A percentile compares a stretch with the other conserved stretches of the same genome.
These are phyloP conservation scores for Microbotryum intermedium DNA, from an alignment of 1,284 basidiomycete species.

Conservation along the genomic window DNA sequence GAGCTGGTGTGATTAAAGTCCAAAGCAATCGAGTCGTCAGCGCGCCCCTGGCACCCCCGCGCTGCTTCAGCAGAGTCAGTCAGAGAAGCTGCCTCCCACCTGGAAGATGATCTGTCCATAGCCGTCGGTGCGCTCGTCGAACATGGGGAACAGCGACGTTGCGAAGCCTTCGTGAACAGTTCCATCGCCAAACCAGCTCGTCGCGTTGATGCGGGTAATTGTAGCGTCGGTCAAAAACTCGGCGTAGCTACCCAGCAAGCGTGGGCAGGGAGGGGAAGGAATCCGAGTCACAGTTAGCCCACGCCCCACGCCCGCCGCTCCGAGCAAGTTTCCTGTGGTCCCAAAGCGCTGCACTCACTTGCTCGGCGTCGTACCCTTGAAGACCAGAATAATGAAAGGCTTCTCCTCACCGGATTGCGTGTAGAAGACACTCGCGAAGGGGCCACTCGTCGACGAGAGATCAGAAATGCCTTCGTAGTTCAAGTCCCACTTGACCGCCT, in stretches of 20 bases:
- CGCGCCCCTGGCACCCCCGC: background rate
- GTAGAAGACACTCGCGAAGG: constrained; percentile 19
- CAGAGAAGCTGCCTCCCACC: background rate
- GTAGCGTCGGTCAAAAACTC: constrained; percentile 24
- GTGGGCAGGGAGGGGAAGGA: too few relatives aligned
- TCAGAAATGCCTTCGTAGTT: constrained; percentile 16
- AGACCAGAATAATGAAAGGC: constrained; percentile 22
- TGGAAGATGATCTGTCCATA: background rate
- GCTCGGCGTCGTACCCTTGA: constrained; percentile 12
- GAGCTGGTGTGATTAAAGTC: background rate
- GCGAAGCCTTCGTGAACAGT: constrained; percentile 23
- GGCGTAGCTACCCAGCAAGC: constrained; percentile 32
- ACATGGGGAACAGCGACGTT: constrained; percentile 1
- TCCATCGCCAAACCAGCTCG: constrained; percentile 13
- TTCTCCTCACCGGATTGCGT: constrained; percentile 1
- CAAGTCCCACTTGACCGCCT: constrained; percentile 14
- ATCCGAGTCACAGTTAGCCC: too few relatives aligned
- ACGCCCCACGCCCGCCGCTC: too few relatives aligned
- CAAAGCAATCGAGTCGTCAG: background rate
- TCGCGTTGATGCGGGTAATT: constrained; percentile 11
- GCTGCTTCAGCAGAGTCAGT: background rate
- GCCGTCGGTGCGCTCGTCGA: background rate
- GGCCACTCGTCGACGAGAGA: constrained; percentile 5
- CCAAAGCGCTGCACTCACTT: background rate
- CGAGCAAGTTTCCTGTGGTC: too few relatives aligned